A percentile compares a stretch with the other conserved stretches of the same genome.
Conservation (phyloP, 805 yeast species). For the Ogataea methylovora region DNA sequence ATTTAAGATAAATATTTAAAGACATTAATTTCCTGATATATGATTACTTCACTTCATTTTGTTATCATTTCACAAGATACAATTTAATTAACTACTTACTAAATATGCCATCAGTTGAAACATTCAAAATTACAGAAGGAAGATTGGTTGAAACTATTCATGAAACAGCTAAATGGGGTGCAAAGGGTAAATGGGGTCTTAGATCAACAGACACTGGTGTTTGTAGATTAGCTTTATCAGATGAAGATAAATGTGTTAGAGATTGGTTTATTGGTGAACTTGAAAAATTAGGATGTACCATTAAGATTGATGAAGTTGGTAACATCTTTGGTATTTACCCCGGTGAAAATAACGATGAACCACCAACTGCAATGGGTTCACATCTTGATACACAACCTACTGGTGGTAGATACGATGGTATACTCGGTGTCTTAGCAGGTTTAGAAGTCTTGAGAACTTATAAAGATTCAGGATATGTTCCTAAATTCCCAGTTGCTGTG, state of each 20-base stretch:
- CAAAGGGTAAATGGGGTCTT: conserved; percentile 55
- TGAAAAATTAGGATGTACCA: conserved; percentile 44
- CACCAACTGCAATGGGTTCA: conserved; percentile 65
- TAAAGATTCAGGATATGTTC: conserved; percentile 47
- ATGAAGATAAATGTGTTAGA: conserved; percentile 54
- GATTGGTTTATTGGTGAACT: conserved; percentile 59
- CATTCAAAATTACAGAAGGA: conserved; percentile 23
- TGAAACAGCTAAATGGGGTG: conserved; percentile 56
- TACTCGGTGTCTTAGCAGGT: conserved; percentile 61
- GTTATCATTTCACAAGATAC: too few species aligned
- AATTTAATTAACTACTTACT: not conserved
- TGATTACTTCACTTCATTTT: too few species aligned
- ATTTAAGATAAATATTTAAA: too few species aligned
- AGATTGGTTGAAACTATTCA: conserved; percentile 54
- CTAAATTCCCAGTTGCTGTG: conserved; percentile 60
- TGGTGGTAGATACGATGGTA: conserved; percentile 74
- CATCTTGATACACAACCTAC: conserved; percentile 75
- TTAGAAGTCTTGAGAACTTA: conserved; percentile 60
- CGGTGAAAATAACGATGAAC: conserved; percentile 37
- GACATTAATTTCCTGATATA: too few species aligned
- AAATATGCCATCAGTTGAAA: conserved; percentile 1
- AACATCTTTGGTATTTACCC: conserved; percentile 61
- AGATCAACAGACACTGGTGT: conserved; percentile 56
- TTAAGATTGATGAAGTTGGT: conserved; percentile 59
- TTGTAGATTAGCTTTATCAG: conserved; percentile 55